Percentiles rank a stretch among this genome's conserved stretches.
These are phyloP conservation scores for Mallotus japonicus DNA, from an alignment of 441 rosid genomes.

Conservation along the genomic window DNA sequence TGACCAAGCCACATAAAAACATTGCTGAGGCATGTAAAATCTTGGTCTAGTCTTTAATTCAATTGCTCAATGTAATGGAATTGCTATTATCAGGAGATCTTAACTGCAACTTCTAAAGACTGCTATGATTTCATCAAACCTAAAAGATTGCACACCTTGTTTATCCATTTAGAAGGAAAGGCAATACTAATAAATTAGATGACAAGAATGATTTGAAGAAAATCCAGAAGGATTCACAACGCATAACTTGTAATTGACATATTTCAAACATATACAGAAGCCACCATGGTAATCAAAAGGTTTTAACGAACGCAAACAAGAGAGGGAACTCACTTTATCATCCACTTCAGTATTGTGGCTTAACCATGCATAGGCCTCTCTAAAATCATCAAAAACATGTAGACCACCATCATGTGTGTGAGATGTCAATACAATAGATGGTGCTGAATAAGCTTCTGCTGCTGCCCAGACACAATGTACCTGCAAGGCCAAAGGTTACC, in stretches of 20 bases:
- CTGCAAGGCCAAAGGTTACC: conserved; percentile 44
- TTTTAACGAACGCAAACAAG: not conserved
- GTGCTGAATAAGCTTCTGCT: conserved; percentile 99
- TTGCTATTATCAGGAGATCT: not conserved
- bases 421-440: conserved; percentile 92
- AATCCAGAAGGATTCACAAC: not conserved
- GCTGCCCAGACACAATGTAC: conserved; percentile 99
- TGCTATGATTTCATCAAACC: not conserved
- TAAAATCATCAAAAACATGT: conserved; percentile 98
- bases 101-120: conserved; percentile 1
- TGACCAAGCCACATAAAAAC: not conserved
- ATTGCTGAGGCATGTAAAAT: not conserved
- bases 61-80: not conserved
- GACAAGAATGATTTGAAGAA: not conserved
- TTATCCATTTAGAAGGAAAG: not conserved
- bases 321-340: conserved; percentile 71
- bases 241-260: not conserved
- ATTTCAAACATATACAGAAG: conserved; percentile 1
- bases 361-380: conserved; percentile 97
- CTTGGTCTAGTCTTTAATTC: not conserved
- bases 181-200: not conserved
- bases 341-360: conserved; percentile 96
- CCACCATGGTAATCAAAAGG: not conserved
- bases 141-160: not conserved
- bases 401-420: conserved; percentile 73